A percentile compares a stretch with the other conserved stretches of the same genome.
Evolutionary conservation across 2,329 filamentous ascomycete species (phyloP).

Genomic region (Alternaria longipes): DNA sequence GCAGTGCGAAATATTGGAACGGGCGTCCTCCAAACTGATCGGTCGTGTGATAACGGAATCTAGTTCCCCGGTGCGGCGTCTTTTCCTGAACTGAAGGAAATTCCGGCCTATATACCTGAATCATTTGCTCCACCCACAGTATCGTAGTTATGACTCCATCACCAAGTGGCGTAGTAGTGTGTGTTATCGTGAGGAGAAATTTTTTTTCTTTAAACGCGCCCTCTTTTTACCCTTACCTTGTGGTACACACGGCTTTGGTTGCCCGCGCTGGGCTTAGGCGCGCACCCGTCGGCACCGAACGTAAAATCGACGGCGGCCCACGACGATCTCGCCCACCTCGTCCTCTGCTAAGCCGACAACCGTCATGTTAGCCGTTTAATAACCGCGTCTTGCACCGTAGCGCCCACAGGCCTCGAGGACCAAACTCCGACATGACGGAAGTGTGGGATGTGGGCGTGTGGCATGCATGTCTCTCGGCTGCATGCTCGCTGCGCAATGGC

Average conservation of each 20-base stretch:
- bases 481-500: conserved; percentile 8
- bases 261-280: not conserved
- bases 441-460: not conserved
- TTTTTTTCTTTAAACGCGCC: not conserved
- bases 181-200: not conserved
- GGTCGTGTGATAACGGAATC: not conserved
- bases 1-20: conserved; percentile 1
- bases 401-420: not conserved
- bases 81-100: not conserved
- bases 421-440: conserved; percentile 12
- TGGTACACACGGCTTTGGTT: not conserved
- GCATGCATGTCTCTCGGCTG: conserved; percentile 6
- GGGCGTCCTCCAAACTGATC: not conserved
- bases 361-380: conserved; percentile 5
- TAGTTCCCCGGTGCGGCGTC: not conserved
- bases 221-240: not conserved
- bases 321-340: conserved; percentile 10
- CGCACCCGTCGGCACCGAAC: conserved; percentile 11
- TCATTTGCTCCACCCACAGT: conserved; percentile 13
- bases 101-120: conserved; percentile 8
- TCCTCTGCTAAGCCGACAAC: conserved; percentile 4
- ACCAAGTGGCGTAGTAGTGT: conserved; percentile 1
- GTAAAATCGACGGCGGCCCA: not conserved
- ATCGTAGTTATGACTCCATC: conserved; percentile 13
- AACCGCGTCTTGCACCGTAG: conserved; percentile 2